Evolutionary conservation across 305 asterid genomes (phyloP).

Genomic region (Fraxinus velutina): DNA sequence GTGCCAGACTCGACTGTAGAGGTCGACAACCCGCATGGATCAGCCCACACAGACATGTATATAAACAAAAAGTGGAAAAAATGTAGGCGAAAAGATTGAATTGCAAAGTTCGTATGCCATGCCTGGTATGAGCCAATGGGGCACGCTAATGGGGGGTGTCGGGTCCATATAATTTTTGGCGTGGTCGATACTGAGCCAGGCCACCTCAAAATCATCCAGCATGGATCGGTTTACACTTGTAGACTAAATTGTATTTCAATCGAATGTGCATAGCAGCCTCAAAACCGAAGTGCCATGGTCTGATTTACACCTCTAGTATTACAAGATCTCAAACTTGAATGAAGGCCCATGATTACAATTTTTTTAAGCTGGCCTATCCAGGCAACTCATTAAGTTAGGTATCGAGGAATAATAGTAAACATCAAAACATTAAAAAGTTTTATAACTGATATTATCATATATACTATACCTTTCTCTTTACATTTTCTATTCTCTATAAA

Average conservation of each 20-base stretch:
- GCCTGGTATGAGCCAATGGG: background rate
- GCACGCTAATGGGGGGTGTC: background rate
- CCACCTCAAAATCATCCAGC: background rate
- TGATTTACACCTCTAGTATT: background rate
- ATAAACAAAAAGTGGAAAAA: background rate
- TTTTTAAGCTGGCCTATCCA: too few relatives aligned
- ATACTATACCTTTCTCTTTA: slow-evolving; percentile 21
- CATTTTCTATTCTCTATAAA: slow-evolving; percentile 34
- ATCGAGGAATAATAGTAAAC: background rate
- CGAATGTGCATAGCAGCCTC: background rate
- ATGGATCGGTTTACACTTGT: background rate
- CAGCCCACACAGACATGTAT: too few relatives aligned
- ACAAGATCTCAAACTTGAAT: background rate
- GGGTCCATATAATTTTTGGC: background rate
- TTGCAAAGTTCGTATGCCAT: background rate
- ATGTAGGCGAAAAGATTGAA: background rate
- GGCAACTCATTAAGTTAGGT: too few relatives aligned
- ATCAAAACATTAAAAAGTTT: slow-evolving; percentile 23
- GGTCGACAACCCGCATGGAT: too few relatives aligned
- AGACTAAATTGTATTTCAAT: background rate
- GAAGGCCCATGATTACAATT: too few relatives aligned
- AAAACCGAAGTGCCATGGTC: background rate
- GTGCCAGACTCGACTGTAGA: too few relatives aligned
- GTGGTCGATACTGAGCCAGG: background rate
- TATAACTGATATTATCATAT: slow-evolving; percentile 29